Evolutionary conservation across 352 stramenopile species (phyloP).

Genomic region (Globisporangium radiosum): DNA sequence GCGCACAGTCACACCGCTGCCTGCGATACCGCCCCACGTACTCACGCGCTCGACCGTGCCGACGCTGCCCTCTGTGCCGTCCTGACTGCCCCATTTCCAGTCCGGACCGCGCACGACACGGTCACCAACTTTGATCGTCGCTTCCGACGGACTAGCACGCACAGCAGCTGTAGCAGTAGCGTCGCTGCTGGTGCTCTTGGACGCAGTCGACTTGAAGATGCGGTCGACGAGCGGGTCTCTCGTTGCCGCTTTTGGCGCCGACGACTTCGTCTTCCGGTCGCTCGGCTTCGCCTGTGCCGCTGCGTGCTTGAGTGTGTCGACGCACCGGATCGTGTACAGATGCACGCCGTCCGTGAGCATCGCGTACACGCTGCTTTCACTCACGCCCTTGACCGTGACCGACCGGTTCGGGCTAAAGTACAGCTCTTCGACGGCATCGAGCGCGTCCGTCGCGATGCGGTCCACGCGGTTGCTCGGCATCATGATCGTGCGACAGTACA

Average conservation of each 20-base stretch:
- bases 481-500: slow-evolving; percentile 73
- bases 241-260: neutral
- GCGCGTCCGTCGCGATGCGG: slow-evolving; percentile 35
- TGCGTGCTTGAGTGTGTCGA: slow-evolving; percentile 46
- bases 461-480: slow-evolving; percentile 63
- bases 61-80: slow-evolving; percentile 47
- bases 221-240: slow-evolving; percentile 1
- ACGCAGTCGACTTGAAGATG: slow-evolving; percentile 4
- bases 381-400: slow-evolving; percentile 25
- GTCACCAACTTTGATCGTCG: slow-evolving; percentile 48
- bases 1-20: slow-evolving; percentile 68
- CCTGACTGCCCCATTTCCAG: slow-evolving; percentile 81
- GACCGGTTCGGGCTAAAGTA: slow-evolving; percentile 40
- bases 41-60: slow-evolving; percentile 77
- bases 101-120: slow-evolving; percentile 65
- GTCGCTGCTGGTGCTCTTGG: neutral
- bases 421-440: slow-evolving; percentile 45
- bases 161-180: slow-evolving; percentile 3
- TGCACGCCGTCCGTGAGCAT: slow-evolving; percentile 59
- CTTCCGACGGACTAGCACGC: slow-evolving; percentile 6
- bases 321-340: slow-evolving; percentile 58
- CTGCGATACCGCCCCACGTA: slow-evolving; percentile 70
- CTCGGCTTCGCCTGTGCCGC: slow-evolving; percentile 16
- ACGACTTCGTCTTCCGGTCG: slow-evolving; percentile 22
- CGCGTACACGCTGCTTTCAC: slow-evolving; percentile 60